A percentile compares a stretch with the other conserved stretches of the same genome.
Conservation (phyloP, 2,329 filamentous ascomycete species). For the Fusarium sp. region DNA sequence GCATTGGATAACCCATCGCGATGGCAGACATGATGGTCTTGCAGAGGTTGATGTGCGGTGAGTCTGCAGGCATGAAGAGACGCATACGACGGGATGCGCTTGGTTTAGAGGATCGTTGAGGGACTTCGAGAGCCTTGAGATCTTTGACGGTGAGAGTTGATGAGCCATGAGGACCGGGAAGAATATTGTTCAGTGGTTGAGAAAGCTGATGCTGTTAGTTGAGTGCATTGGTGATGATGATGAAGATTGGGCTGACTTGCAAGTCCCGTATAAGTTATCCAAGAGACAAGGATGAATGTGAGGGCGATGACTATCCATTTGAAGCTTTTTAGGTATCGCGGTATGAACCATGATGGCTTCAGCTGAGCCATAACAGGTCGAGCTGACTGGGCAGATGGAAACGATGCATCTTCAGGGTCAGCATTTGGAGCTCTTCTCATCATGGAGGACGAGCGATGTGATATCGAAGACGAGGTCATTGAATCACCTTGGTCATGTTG, state of each 20-base stretch:
- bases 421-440: conserved; percentile 16
- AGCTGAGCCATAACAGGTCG: background rate
- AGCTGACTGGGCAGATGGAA: conserved; percentile 3
- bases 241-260: background rate
- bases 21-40: conserved; percentile 50
- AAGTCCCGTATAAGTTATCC: background rate
- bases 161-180: background rate
- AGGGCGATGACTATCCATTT: background rate
- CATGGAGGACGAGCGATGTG: conserved; percentile 13
- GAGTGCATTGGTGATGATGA: fast-evolving
- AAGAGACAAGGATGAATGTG: conserved; percentile 13
- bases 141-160: conserved; percentile 9
- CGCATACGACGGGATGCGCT: conserved; percentile 41
- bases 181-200: background rate
- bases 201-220: conserved; percentile 22
- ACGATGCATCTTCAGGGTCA: conserved; percentile 24
- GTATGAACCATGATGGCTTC: background rate
- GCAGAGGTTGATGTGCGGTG: conserved; percentile 49
- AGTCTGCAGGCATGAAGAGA: conserved; percentile 51
- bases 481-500: background rate
- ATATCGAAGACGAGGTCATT: conserved; percentile 31
- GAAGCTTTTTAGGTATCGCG: background rate
- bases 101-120: background rate
- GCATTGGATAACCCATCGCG: conserved; percentile 49
- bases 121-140: conserved; percentile 11